Conservation (phyloP, 345 rosid genomes). For the Bruguiera gymnorhiza region DNA sequence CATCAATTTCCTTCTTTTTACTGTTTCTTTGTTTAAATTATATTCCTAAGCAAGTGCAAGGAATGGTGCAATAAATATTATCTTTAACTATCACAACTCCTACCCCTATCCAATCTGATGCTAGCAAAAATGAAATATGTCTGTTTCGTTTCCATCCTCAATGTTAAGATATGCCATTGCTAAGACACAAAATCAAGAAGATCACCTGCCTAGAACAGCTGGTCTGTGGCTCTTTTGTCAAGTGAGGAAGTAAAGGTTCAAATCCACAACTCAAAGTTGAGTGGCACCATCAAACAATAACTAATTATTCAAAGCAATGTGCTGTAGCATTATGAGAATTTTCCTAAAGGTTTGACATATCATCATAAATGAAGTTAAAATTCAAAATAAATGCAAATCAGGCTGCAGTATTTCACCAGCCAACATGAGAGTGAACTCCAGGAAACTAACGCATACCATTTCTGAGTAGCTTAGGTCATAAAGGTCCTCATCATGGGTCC, state of each 20-base stretch:
- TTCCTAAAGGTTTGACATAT: not conserved
- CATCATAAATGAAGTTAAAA: not conserved
- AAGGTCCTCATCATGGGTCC: constrained; percentile 88
- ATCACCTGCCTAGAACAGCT: too few relatives aligned
- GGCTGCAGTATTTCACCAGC: not conserved
- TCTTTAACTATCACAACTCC: not conserved
- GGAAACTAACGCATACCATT: constrained; percentile 48
- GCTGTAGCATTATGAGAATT: not conserved
- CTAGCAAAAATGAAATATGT: not conserved
- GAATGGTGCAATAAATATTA: not conserved
- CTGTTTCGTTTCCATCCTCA: not conserved
- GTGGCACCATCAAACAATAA: too few relatives aligned
- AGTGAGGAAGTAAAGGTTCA: too few relatives aligned
- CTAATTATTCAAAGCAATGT: not conserved
- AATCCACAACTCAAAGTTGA: too few relatives aligned
- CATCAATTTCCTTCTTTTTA: not conserved
- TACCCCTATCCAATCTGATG: not conserved
- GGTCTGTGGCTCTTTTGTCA: too few relatives aligned
- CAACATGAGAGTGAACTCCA: constrained; percentile 3
- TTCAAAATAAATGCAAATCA: not conserved
- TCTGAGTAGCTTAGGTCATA: constrained; percentile 79
- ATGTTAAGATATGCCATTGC: not conserved
- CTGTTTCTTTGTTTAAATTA: not conserved
- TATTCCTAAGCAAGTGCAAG: not conserved
- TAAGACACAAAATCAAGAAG: not conserved